Conservation (phyloP, 2,329 filamentous ascomycete species). For the Hymenoscyphus fraxineus region DNA sequence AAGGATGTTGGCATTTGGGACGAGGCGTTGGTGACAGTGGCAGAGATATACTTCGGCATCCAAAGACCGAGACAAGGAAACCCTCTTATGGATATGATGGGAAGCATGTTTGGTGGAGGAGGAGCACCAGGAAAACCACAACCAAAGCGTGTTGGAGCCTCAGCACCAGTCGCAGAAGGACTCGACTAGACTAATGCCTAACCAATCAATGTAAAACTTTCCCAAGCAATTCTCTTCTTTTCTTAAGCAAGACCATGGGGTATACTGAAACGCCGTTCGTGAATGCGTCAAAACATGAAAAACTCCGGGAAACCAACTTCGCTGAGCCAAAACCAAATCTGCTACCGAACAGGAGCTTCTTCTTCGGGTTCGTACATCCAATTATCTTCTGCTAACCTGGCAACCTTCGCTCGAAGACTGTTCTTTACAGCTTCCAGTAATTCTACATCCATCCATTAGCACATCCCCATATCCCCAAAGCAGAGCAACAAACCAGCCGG, state of each 20-base stretch:
- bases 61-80: conserved; percentile 84
- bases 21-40: conserved; percentile 78
- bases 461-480: neutral
- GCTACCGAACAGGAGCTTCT: conserved; percentile 21
- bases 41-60: conserved; percentile 96
- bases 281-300: neutral
- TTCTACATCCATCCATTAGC: conserved; percentile 43
- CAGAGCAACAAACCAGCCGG: conserved; percentile 55
- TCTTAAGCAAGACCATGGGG: conserved; percentile 19
- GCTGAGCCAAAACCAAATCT: conserved; percentile 7
- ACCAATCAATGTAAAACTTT: neutral
- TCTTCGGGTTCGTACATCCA: conserved; percentile 78
- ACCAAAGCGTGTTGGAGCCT: conserved; percentile 36
- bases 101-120: conserved; percentile 84
- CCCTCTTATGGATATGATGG: conserved; percentile 97
- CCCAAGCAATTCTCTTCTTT: conserved; percentile 15
- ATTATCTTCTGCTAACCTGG: conserved; percentile 72
- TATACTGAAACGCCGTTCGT: conserved; percentile 24
- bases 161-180: conserved; percentile 53
- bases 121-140: conserved; percentile 41
- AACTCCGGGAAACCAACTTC: neutral
- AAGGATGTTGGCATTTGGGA: conserved; percentile 76
- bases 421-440: conserved; percentile 65
- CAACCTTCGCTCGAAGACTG: conserved; percentile 69
- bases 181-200: conserved; percentile 46